Evolutionary conservation across 768 basidiomycete species (phyloP), one percentile per base, ranked within the genome.

Genomic region (Podaxis sp.): DNA sequence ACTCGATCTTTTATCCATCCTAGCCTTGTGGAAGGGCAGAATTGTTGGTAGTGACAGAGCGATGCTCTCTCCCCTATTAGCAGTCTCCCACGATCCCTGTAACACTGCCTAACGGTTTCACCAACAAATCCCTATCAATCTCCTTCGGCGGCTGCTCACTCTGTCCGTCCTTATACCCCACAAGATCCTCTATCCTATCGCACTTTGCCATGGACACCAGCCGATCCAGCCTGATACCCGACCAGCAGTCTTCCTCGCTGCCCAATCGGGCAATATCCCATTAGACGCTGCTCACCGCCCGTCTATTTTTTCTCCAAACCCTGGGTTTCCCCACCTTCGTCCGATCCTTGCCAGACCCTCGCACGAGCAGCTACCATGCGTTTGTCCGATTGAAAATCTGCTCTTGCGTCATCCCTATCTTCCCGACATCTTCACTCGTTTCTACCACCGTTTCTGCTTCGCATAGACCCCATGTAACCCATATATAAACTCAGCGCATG

Each of bases 1-100:
- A 56, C 61, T 50, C 12, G 50, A 20, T 60, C 59, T 60, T 63
- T 67, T 69, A 62, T 67, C 67, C 70, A 71, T 71, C 10, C 20
- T 33, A 10, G 33, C 5, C 20, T 46, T 17, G 44, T 46, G 44
- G 67, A 52, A 40, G 66, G 53, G 17, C 11, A 13, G 30, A 28
- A n/a, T 20, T 50, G 54, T 20, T 66, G 51, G 24, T 17, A 37
- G 33, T 10, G 49, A 41, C 17, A 46, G 58, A 52, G 58, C 49
- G 13, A 20, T 60, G 59, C 37, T n/a, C 44, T 10, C 28, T 50
- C 40, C 17, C 20, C 26, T 26, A 20, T 20, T 17, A 48, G 37
- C 24, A 17, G 20, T 1, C 20, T 60, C 58, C 58, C 58, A 60
- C 58, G 58, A 49, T 38, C 58, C 37, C 13, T 51, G 49, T 38